Evolutionary conservation across 2,329 filamentous ascomycete species (phyloP), one percentile per base, ranked within the genome.

Genomic region (Colletotrichum costaricense): DNA sequence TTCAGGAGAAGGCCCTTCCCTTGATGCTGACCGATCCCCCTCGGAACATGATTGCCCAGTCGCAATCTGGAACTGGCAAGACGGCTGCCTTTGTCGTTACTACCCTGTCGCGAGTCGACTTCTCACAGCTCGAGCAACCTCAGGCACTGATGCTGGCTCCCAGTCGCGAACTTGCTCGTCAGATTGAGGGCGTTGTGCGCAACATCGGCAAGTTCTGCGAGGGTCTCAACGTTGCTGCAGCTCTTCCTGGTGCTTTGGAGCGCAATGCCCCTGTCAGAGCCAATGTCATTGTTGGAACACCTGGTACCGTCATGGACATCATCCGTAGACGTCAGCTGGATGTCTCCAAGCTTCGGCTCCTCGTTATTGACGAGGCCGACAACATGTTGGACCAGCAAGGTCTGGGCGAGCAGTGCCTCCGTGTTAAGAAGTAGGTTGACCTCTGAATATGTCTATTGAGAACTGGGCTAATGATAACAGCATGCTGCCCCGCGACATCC

Each of bases 341-440:
- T 77, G 84, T 91, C 0, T 90, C 88, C 22, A 85, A 91, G 71
- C 87, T 99, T 77, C 94, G 92, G 82, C 90, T 97, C 9, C 89
- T 99, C 74, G 96, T 98, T 69, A 89, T 99, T 66, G 97, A 99
- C 79, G 97, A 99, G 86, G 97, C 97, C 70, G 97, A 99, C 85
- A 98, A 98, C 85, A 99, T 99, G 97, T 87, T 99, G 73, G 97
- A 98, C 80, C 93, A 96, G 83, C 95, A 98, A 84, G 96, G 97
- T 64, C 88, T 99, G 68, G 97, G 97, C 65, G 97, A 98, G 72
- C 97, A 99, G 84, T 98, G 96, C 83, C 90, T 95, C 78, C 92
- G 95, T 77, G 94, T 98, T 78, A 98, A 97, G 86, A 84, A 84
- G 94, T 97, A 84, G 79, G 91, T 12, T 19, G 42, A 2, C 26